Percentiles rank a stretch among this genome's conserved stretches.
phyloP scores from a whole-genome alignment of 805 yeast species.

The Naumovozyma castellii region DNA sequence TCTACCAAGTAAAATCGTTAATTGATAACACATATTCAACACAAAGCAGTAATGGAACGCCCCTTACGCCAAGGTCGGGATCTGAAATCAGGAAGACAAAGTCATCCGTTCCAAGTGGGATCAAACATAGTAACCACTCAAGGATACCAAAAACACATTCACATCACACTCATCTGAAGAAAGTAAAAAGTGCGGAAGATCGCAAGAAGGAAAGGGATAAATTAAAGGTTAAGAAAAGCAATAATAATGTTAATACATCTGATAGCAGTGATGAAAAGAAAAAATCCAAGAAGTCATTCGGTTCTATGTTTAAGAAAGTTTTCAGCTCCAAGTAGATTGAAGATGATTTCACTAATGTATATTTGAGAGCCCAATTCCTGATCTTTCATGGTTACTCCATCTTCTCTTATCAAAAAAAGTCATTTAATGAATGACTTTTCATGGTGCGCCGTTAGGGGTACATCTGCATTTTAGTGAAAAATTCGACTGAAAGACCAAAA shows the following conservation, averaged over 20 bases:
- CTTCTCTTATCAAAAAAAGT: no score
- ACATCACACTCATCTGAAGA: background rate
- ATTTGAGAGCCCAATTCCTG: background rate
- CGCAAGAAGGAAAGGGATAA: slow-evolving; percentile 2
- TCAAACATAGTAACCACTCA: slow-evolving; percentile 2
- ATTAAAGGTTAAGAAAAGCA: background rate
- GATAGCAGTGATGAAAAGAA: slow-evolving; percentile 6
- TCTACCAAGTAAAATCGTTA: slow-evolving; percentile 27
- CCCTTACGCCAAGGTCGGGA: slow-evolving; percentile 1
- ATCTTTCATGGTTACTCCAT: no score
- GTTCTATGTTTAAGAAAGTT: slow-evolving; percentile 17
- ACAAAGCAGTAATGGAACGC: slow-evolving; percentile 6
- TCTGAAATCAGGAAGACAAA: slow-evolving; percentile 17
- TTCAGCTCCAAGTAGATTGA: background rate
- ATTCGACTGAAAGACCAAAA: no score
- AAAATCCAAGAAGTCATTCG: slow-evolving; percentile 7
- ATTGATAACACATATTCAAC: slow-evolving; percentile 12
- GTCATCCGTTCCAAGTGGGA: slow-evolving; percentile 9
- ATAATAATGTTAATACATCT: background rate
- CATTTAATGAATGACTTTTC: no score
- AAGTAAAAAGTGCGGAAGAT: slow-evolving; percentile 1
- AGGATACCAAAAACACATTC: background rate
- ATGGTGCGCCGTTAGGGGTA: no score
- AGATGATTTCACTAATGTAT: background rate
- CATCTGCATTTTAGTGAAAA: no score